These are phyloP conservation scores for Candida sonorensis DNA, from an alignment of 805 yeast species.

Conservation along the genomic window DNA sequence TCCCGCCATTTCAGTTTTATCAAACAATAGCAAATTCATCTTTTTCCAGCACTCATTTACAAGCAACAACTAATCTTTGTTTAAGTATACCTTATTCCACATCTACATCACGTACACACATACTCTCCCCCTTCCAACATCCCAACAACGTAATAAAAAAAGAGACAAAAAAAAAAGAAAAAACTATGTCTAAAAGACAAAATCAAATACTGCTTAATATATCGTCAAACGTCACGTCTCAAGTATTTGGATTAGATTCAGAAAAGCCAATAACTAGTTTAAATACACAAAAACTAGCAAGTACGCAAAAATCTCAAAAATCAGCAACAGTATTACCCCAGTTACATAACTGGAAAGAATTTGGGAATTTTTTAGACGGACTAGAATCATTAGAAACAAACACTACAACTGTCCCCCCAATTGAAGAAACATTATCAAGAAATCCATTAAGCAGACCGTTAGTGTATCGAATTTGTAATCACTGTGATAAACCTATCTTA, in stretches of 20 bases:
- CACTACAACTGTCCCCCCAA: no score
- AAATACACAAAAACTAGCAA: no score
- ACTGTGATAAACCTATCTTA: conserved; percentile 40
- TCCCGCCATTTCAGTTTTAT: no score
- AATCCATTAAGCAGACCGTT: conserved; percentile 33
- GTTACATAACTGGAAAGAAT: conserved; percentile 29
- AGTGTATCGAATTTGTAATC: conserved; percentile 40
- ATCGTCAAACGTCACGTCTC: conserved; percentile 17
- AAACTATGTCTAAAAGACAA: conserved; percentile 11
- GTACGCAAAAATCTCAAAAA: conserved; percentile 3
- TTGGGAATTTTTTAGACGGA: conserved; percentile 28
- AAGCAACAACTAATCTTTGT: no score
- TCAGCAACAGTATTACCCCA: conserved; percentile 11
- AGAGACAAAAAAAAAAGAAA: no score
- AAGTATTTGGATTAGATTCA: conserved; percentile 20
- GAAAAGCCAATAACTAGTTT: conserved; percentile 15
- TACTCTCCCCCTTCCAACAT: no score
- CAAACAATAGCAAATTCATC: no score
- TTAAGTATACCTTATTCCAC: no score
- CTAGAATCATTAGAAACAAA: no score
- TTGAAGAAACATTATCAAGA: conserved; percentile 8
- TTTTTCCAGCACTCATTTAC: no score
- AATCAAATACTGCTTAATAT: conserved; percentile 8
- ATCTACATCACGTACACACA: no score
- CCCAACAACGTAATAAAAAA: no score